These are phyloP conservation scores for Fagopyrum tataricum DNA, from an alignment of 148 eudicot genomes.

Conservation along the genomic window DNA sequence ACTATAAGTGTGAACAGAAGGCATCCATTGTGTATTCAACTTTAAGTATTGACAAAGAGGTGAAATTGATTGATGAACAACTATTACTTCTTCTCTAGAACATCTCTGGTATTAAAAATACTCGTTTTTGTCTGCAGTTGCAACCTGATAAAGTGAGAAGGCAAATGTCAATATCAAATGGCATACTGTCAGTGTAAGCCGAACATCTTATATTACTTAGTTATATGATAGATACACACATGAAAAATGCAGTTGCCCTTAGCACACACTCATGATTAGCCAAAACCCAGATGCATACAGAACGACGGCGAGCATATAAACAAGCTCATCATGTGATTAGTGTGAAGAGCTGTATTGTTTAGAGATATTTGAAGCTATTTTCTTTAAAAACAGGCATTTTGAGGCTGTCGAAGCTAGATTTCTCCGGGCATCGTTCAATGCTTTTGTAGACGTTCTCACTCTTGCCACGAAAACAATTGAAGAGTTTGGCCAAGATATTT, in stretches of 20 bases:
- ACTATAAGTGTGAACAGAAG: constrained; percentile 53
- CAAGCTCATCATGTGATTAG: background rate
- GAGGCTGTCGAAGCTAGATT: constrained; percentile 95
- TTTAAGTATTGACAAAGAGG: constrained; percentile 86
- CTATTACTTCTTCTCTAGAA: background rate
- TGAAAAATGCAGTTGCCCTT: no score
- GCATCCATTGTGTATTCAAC: constrained; percentile 66
- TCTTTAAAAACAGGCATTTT: constrained; percentile 47
- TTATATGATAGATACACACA: background rate
- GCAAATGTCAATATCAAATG: constrained; percentile 58
- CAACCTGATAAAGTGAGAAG: constrained; percentile 93
- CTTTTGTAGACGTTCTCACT: constrained; percentile 67
- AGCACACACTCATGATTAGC: background rate
- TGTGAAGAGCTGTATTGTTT: background rate
- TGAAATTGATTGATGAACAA: constrained; percentile 12
- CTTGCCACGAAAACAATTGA: constrained; percentile 85
- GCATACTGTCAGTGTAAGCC: constrained; percentile 79
- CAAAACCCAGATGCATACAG: background rate
- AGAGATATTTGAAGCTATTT: background rate
- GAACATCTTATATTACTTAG: background rate
- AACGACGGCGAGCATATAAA: background rate
- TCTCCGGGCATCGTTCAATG: constrained; percentile 82
- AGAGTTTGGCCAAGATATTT: constrained; percentile 45
- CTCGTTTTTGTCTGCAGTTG: constrained; percentile 36
- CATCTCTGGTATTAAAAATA: background rate